These are phyloP conservation scores for Dioscorea cayenensis DNA, from an alignment of 116 monocot species.

Conservation along the genomic window DNA sequence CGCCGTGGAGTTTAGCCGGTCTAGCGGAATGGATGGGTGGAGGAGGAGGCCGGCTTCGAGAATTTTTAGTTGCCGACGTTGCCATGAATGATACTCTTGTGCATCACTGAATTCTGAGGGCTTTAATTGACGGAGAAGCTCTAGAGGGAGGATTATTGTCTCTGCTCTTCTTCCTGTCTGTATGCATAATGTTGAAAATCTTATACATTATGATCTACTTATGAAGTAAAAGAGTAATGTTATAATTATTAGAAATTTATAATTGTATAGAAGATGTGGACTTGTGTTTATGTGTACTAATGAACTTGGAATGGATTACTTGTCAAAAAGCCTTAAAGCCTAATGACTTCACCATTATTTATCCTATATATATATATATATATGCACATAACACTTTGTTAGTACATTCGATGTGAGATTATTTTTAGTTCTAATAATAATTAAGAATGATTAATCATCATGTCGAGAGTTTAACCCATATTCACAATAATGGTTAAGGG, in stretches of 20 bases:
- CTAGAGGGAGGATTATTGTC: constrained; percentile 78
- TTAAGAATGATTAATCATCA: too few relatives aligned
- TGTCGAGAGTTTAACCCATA: too few relatives aligned
- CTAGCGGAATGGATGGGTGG: constrained; percentile 56
- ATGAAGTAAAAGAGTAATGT: not conserved
- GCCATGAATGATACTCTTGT: constrained; percentile 86
- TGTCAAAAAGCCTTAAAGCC: too few relatives aligned
- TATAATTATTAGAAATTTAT: too few relatives aligned
- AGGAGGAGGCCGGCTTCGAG: constrained; percentile 70
- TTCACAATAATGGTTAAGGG: too few relatives aligned
- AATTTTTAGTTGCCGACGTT: constrained; percentile 77
- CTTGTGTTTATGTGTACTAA: too few relatives aligned
- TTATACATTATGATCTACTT: not conserved
- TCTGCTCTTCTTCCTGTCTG: constrained; percentile 71
- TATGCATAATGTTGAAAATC: not conserved
- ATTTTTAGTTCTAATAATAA: too few relatives aligned
- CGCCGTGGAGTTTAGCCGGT: constrained; percentile 41
- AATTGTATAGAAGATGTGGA: too few relatives aligned
- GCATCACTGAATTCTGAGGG: constrained; percentile 72
- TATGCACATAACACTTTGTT: too few relatives aligned
- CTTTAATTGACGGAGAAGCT: constrained; percentile 91
- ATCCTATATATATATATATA: not conserved
- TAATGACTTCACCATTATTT: too few relatives aligned
- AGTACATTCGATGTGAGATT: too few relatives aligned
- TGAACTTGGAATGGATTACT: too few relatives aligned